These are phyloP conservation scores for Fusarium musae DNA, from an alignment of 2,329 filamentous ascomycete species.

Conservation along the genomic window DNA sequence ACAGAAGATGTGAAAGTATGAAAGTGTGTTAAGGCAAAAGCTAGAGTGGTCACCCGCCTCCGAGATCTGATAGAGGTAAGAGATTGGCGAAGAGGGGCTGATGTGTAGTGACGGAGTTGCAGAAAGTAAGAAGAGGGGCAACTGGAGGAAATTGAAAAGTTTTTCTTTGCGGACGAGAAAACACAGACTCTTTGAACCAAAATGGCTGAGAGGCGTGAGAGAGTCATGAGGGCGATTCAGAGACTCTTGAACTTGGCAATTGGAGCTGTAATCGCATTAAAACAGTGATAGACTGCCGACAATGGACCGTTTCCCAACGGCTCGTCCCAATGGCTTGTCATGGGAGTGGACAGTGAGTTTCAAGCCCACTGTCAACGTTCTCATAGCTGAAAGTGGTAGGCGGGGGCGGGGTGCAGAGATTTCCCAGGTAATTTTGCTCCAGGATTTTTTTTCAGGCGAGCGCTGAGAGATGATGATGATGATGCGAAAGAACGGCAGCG, in stretches of 20 bases:
- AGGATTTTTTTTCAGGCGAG: constrained; percentile 30
- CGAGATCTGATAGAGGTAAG: constrained; percentile 44
- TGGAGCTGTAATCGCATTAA: neutral
- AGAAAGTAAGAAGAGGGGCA: constrained; percentile 19
- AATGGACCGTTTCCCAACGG: neutral
- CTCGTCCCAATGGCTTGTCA: neutral
- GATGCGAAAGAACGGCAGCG: neutral
- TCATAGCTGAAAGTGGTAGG: constrained; percentile 41
- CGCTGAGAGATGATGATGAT: constrained; percentile 2
- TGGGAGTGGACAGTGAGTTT: constrained; percentile 12
- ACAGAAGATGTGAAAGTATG: neutral
- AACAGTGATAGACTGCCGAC: neutral
- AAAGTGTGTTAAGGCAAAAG: constrained; percentile 15
- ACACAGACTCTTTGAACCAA: constrained; percentile 3
- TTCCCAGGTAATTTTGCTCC: constrained; percentile 37
- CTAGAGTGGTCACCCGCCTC: constrained; percentile 30
- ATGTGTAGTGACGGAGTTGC: constrained; percentile 30
- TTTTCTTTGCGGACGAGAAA: constrained; percentile 6
- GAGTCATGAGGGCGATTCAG: neutral
- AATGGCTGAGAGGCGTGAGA: constrained; percentile 7
- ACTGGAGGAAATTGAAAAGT: constrained; percentile 2
- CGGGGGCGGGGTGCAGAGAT: constrained; percentile 49
- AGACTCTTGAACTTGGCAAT: neutral
- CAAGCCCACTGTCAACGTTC: constrained; percentile 29
- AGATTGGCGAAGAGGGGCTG: constrained; percentile 43